Base-by-base conservation (phyloP, 768 basidiomycete genomes). In the Boletellus emodensis region DNA sequence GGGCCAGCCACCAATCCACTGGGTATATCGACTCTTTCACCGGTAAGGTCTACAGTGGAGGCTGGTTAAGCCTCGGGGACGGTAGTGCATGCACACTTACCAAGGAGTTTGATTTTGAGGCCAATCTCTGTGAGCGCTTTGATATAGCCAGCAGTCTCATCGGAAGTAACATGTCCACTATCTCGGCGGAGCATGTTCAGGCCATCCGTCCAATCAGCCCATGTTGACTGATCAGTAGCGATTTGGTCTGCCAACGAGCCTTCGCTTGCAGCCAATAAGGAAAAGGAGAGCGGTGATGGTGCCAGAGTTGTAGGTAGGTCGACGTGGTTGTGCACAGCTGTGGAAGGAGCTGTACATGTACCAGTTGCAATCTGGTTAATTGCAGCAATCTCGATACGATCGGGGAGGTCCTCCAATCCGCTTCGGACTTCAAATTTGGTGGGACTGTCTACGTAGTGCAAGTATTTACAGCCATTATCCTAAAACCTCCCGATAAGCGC, bases 141-240 rank as follows among this genome's bases (percentile, higher is more conserved):
- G 11, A 95, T 87, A 61, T 92, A 91, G 20, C 84, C 85, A 35
- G 86, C 87, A 0, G 93, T 94, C 68, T 93, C 89, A 56, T 84
- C 79, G 4, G 91, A 91, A 12, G 85, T 74, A 50, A 92, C 88
- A 63, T 90, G 90, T 8, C 88, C 87, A 15, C 89, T 83, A 56
- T 88, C 89, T 45, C 83, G 73, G 36, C 90, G 75, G 37, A 94
- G 76, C 83, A 94, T 88, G 60, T 90, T 90, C 66, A 95, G 63
- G 4, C 92, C 93, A 65, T 95, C 93, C 3, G 90, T 90, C 93
- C 93, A 95, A 70, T 95, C 93, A 14, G 90, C 87, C 86, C 89
- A 94, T 15, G 85, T 75, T 15, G 84, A 82, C 46, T 81, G 78
- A 65, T 92, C 83, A 26, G 84, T 81, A 3, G 90, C 87, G 58